Conservation (phyloP, 768 basidiomycete species). For the Exidia glandulosa region DNA sequence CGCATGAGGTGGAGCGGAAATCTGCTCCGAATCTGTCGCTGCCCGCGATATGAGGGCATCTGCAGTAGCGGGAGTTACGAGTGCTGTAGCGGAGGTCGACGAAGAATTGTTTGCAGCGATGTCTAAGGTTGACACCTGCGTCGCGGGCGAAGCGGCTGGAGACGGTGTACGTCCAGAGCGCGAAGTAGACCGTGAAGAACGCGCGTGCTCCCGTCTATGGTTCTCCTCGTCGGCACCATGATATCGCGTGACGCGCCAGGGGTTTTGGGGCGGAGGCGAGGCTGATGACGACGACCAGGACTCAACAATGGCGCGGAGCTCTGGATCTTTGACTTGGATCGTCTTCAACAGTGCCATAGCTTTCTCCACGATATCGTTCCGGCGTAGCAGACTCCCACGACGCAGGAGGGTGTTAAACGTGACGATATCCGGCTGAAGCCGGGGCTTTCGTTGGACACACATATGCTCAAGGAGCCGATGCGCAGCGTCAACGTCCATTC, state of each 20-base stretch:
- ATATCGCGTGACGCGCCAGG: background rate
- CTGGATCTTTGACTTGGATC: background rate
- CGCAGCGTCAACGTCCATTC: conserved; percentile 39
- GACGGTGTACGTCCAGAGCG: too few relatives aligned
- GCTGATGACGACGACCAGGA: background rate
- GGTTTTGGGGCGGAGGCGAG: background rate
- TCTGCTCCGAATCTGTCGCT: too few relatives aligned
- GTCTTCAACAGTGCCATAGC: conserved; percentile 24
- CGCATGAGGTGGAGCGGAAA: too few relatives aligned
- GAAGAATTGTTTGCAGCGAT: too few relatives aligned
- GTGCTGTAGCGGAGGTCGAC: too few relatives aligned
- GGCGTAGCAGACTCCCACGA: conserved; percentile 39
- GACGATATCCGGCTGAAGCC: conserved; percentile 32
- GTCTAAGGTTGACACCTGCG: too few relatives aligned
- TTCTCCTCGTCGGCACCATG: too few relatives aligned
- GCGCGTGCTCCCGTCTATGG: too few relatives aligned
- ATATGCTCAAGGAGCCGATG: conserved; percentile 44
- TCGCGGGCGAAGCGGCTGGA: too few relatives aligned
- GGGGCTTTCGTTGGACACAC: conserved; percentile 28
- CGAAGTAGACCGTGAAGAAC: too few relatives aligned
- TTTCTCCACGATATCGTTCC: conserved; percentile 29
- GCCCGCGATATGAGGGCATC: too few relatives aligned
- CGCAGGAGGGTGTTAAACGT: conserved; percentile 53
- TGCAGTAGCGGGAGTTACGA: too few relatives aligned
- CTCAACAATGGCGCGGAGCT: background rate